phyloP scores from a whole-genome alignment of 495 filamentous ascomycete species.

The Parmelia sp. region DNA sequence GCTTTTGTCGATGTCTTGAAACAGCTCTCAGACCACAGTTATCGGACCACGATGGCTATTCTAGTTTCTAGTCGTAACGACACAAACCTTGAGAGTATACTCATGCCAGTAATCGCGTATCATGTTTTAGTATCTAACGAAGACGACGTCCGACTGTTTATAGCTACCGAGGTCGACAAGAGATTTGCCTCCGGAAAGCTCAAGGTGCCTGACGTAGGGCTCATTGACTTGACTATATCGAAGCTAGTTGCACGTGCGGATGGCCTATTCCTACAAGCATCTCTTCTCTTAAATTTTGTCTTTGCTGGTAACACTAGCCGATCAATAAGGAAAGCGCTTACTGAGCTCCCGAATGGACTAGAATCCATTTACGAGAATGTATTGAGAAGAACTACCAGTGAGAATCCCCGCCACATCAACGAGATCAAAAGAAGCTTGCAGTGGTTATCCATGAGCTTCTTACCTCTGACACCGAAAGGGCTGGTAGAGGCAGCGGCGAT shows the following conservation, averaged over 20 bases:
- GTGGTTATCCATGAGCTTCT: background rate
- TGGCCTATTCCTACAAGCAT: background rate
- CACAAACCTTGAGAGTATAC: background rate
- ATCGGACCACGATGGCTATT: background rate
- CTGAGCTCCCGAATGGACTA: background rate
- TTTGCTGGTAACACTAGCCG: background rate
- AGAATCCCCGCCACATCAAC: background rate
- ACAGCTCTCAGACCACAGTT: background rate
- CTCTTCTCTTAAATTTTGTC: background rate
- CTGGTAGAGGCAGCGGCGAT: background rate
- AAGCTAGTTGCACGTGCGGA: background rate
- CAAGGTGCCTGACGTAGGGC: background rate
- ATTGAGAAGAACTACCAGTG: background rate
- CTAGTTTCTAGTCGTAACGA: background rate
- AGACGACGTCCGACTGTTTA: background rate
- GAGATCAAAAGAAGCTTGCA: background rate
- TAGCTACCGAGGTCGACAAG: background rate
- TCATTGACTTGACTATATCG: background rate
- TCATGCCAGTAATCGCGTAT: background rate
- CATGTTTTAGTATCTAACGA: background rate
- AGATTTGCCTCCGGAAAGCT: background rate
- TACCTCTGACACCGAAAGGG: background rate
- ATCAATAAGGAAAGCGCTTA: background rate
- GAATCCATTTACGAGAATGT: background rate
- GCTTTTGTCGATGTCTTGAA: background rate